phyloP scores from a whole-genome alignment of 73 alveolate genomes.

The Blepharisma stoltei region DNA sequence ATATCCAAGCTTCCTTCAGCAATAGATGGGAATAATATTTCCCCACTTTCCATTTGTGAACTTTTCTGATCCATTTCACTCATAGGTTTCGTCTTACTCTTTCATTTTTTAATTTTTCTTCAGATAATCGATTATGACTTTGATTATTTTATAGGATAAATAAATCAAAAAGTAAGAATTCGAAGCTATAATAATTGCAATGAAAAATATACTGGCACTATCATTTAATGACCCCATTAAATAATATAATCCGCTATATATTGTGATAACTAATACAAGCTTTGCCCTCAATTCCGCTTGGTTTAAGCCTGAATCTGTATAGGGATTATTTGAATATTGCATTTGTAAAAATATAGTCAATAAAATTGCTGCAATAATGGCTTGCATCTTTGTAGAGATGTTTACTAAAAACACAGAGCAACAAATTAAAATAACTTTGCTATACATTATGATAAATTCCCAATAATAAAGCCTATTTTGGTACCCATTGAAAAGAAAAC shows the following conservation, averaged over 20 bases:
- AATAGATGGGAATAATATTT: no score
- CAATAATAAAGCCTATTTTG: conserved; percentile 52
- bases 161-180: no score
- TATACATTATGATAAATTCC: conserved; percentile 62
- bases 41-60: no score
- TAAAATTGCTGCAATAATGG: neutral
- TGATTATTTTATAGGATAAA: no score
- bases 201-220: neutral
- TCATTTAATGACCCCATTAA: neutral
- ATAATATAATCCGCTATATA: neutral
- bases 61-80: no score
- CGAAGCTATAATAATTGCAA: no score
- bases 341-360: neutral
- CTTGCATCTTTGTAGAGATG: conserved; percentile 4
- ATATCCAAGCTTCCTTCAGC: no score
- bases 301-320: neutral
- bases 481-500: conserved; percentile 60
- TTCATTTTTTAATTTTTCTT: no score
- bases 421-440: conserved; percentile 41
- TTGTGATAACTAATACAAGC: neutral
- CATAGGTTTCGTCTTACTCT: no score
- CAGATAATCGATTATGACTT: no score
- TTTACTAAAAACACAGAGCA: conserved; percentile 41
- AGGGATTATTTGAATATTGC: neutral
- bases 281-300: neutral